Percentiles rank a stretch among this genome's conserved stretches.
Evolutionary conservation across 176 grass and related monocot genomes (phyloP).

Genomic region (Rhynchospora pubera): DNA sequence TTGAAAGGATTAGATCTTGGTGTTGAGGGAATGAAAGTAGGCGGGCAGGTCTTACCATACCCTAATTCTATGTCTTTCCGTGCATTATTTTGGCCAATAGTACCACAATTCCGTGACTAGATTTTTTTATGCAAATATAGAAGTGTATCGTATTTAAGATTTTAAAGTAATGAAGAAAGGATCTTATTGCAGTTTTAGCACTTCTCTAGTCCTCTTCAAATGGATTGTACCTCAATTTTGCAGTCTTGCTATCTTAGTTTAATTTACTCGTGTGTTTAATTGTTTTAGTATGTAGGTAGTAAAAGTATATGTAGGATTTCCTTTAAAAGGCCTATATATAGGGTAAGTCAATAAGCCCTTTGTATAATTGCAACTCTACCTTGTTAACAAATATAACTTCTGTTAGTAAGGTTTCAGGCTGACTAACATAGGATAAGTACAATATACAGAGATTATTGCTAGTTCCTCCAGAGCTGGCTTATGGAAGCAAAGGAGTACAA

Average conservation of each 20-base stretch:
- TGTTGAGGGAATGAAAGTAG: conserved; percentile 91
- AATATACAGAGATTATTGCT: conserved; percentile 76
- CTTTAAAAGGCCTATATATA: too few relatives aligned
- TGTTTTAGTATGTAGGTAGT: background rate
- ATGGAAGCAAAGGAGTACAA: conserved; percentile 89
- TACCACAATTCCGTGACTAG: background rate
- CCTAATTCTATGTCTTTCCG: background rate
- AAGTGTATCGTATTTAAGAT: background rate
- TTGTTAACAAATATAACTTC: background rate
- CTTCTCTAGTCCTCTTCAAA: background rate
- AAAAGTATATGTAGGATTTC: background rate
- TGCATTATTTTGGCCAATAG: background rate
- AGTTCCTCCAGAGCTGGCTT: conserved; percentile 81
- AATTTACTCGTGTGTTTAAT: too few relatives aligned
- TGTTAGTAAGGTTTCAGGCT: background rate
- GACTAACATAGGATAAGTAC: conserved; percentile 5
- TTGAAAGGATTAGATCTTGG: conserved; percentile 94
- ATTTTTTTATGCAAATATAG: background rate
- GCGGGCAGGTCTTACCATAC: conserved; percentile 64
- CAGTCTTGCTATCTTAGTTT: too few relatives aligned
- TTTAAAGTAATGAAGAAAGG: background rate
- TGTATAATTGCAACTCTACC: background rate
- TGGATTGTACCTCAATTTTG: background rate
- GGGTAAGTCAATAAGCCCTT: background rate
- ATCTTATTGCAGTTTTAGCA: background rate